Percentiles rank a stretch among this genome's conserved stretches.
These are phyloP conservation scores for Podaxis carcinomalis DNA, from an alignment of 768 basidiomycete species.

Conservation along the genomic window DNA sequence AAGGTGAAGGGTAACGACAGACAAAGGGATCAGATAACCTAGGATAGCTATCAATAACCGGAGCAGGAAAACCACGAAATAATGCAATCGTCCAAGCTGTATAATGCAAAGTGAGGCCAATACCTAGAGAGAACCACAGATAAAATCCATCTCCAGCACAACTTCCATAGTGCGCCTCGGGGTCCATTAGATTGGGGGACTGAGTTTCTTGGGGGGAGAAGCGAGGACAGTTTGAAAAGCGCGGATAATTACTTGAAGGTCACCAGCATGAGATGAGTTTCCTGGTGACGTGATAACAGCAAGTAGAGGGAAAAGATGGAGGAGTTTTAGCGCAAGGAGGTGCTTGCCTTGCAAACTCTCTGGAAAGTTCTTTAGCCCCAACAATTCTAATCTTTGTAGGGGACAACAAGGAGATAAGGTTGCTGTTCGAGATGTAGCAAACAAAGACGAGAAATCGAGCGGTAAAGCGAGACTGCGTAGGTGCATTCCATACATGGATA, in stretches of 20 bases:
- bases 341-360: neutral
- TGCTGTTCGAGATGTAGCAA: neutral
- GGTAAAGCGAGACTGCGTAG: neutral
- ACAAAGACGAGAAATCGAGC: neutral
- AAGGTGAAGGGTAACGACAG: no score
- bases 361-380: neutral
- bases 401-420: neutral
- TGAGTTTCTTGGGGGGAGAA: neutral
- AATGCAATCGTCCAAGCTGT: no score
- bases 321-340: neutral
- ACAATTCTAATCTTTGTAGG: neutral
- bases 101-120: no score
- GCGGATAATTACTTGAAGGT: neutral
- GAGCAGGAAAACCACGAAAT: no score
- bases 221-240: neutral
- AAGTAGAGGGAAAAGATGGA: slow-evolving; percentile 1
- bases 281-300: neutral
- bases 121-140: no score
- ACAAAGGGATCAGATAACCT: no score
- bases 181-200: no score
- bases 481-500: neutral
- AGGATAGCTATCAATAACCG: no score
- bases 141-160: no score
- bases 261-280: neutral
- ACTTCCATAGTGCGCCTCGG: no score